Conservation (phyloP, 192 early-diverging fungal species). For the Tieghemiomyces parasiticus region DNA sequence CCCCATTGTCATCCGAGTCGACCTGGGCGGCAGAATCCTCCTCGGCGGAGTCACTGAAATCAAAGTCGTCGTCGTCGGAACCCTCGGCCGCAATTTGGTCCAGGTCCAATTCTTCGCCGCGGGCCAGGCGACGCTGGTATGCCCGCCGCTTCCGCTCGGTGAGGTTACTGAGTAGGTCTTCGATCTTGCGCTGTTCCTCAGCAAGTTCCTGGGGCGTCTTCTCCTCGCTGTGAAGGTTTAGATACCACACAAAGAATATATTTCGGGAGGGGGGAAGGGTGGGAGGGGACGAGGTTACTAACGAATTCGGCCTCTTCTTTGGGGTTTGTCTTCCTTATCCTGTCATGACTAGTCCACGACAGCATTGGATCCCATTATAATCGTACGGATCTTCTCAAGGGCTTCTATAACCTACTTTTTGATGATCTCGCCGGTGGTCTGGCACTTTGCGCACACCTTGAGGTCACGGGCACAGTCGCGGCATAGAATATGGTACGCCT, state of each 20-base stretch:
- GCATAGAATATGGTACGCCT: constrained; percentile 94
- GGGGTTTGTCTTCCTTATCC: too few species aligned
- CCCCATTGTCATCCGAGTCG: too few species aligned
- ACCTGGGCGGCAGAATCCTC: too few species aligned
- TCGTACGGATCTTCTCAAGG: too few species aligned
- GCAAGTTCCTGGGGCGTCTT: constrained; percentile 46
- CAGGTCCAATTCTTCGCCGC: constrained; percentile 67
- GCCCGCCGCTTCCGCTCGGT: constrained; percentile 69
- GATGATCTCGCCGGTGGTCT: constrained; percentile 49
- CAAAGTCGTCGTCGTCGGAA: constrained; percentile 32
- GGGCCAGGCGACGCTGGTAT: constrained; percentile 64
- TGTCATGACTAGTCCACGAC: too few species aligned
- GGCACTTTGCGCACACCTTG: constrained; percentile 88
- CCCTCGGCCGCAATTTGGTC: constrained; percentile 14
- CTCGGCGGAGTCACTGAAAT: constrained; percentile 20
- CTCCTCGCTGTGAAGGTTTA: constrained; percentile 22
- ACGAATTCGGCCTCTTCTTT: neutral
- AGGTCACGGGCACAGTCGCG: constrained; percentile 63
- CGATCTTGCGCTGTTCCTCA: constrained; percentile 58
- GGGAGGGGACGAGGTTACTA: too few species aligned
- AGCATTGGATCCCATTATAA: too few species aligned
- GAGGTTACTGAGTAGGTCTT: constrained; percentile 51
- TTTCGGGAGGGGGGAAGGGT: too few species aligned
- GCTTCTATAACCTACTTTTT: constrained; percentile 15
- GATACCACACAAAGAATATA: too few species aligned